Conservation (phyloP, 148 eudicot species). For the Rhododendron kiyosumense region DNA sequence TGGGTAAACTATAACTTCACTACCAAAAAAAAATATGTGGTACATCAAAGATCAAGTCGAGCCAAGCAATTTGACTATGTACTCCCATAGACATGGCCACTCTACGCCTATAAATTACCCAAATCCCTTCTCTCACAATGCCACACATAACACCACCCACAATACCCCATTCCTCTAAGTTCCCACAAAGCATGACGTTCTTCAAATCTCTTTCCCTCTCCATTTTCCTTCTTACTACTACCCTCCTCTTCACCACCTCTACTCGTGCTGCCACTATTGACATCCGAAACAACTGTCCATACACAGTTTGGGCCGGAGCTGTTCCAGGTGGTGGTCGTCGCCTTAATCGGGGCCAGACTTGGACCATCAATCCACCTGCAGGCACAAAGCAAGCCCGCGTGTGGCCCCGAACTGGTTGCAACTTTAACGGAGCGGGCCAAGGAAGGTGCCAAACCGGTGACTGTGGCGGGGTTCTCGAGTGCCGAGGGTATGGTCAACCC, state of each 20-base stretch:
- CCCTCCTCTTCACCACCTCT: constrained; percentile 18
- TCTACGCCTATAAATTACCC: neutral
- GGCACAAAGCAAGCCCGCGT: constrained; percentile 30
- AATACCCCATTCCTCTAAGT: neutral
- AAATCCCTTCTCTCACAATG: neutral
- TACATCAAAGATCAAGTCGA: too few relatives aligned
- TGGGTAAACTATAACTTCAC: too few relatives aligned
- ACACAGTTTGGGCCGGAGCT: neutral
- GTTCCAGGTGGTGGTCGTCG: neutral
- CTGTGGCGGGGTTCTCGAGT: constrained; percentile 38
- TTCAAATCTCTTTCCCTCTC: neutral
- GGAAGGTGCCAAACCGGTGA: constrained; percentile 48
- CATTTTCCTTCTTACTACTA: neutral
- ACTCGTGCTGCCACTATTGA: neutral
- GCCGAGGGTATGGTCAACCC: constrained; percentile 27
- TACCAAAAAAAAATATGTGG: too few relatives aligned
- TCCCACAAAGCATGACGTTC: neutral
- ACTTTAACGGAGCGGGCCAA: constrained; percentile 21
- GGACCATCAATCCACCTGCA: neutral
- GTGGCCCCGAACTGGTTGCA: constrained; percentile 54
- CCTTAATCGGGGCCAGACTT: neutral
- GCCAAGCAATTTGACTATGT: too few relatives aligned
- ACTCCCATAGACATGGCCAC: neutral
- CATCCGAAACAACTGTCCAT: neutral
- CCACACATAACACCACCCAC: neutral